These are phyloP conservation scores for Dentipellis sp. DNA, from an alignment of 768 basidiomycete genomes.

Conservation along the genomic window DNA sequence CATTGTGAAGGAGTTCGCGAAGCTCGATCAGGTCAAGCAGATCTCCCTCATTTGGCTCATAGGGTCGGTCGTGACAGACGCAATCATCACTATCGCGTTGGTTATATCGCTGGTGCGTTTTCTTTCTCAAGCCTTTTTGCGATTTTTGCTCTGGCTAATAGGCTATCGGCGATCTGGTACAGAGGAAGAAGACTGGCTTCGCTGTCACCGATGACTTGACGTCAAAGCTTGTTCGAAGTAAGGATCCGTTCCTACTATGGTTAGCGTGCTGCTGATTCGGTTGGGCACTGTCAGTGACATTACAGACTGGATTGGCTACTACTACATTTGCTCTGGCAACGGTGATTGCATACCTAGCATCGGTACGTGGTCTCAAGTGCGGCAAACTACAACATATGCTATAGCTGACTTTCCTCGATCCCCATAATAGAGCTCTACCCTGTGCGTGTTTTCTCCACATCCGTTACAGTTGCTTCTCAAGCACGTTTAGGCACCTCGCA, in stretches of 20 bases:
- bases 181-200: slow-evolving; percentile 36
- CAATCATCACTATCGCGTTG: slow-evolving; percentile 33
- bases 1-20: slow-evolving; percentile 23
- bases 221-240: slow-evolving; percentile 32
- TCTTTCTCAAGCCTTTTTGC: neutral
- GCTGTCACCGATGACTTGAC: slow-evolving; percentile 30
- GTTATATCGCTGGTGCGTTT: slow-evolving; percentile 32
- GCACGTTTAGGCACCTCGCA: slow-evolving; percentile 20
- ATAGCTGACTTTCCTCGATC: no score
- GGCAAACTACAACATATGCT: no score
- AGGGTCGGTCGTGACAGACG: slow-evolving; percentile 30
- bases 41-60: slow-evolving; percentile 33
- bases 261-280: no score
- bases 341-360: no score
- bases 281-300: slow-evolving; percentile 20
- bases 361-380: no score
- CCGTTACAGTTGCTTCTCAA: no score
- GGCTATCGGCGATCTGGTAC: neutral
- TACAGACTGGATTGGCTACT: slow-evolving; percentile 1
- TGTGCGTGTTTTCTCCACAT: no score
- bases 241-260: slow-evolving; percentile 3
- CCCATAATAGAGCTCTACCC: no score
- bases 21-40: slow-evolving; percentile 18
- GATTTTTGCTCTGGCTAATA: neutral
- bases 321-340: no score